A percentile compares a stretch with the other conserved stretches of the same genome.
Evolutionary conservation across 2,329 filamentous ascomycete species (phyloP).

Genomic region (Fusarium proliferatum): DNA sequence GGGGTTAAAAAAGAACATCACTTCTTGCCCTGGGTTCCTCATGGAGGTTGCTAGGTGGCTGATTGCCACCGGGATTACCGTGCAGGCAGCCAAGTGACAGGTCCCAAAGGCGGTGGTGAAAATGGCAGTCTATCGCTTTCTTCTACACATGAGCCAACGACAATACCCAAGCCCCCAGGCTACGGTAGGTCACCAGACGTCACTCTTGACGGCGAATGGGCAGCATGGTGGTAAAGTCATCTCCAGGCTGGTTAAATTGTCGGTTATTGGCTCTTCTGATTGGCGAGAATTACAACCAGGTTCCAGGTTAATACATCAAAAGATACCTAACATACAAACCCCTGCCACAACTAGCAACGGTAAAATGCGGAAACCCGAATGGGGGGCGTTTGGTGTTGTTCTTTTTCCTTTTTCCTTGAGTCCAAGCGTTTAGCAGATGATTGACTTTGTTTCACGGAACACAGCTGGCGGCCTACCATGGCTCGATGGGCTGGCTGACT

Average conservation of each 20-base stretch:
- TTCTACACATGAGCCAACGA: background rate
- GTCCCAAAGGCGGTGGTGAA: background rate
- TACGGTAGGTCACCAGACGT: background rate
- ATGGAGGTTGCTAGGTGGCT: background rate
- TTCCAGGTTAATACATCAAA: background rate
- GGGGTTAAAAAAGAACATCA: background rate
- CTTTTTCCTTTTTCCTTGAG: background rate
- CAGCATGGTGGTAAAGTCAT: background rate
- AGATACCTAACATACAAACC: background rate
- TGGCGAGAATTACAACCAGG: background rate
- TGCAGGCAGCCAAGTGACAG: background rate
- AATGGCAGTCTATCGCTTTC: background rate
- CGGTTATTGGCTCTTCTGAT: background rate
- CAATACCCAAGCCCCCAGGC: background rate
- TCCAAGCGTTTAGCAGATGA: background rate
- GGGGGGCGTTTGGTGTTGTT: background rate
- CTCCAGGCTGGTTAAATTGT: no score
- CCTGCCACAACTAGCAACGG: background rate
- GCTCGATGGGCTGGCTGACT: background rate
- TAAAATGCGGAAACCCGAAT: background rate
- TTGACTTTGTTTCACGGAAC: background rate
- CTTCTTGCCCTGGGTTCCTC: background rate
- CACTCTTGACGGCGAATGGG: background rate
- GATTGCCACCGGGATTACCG: background rate
- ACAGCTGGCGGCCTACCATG: background rate